Percentiles rank a stretch among this genome's conserved stretches.
Conservation (phyloP, 345 rosid species). For the Eucalyptus guilfoylei region DNA sequence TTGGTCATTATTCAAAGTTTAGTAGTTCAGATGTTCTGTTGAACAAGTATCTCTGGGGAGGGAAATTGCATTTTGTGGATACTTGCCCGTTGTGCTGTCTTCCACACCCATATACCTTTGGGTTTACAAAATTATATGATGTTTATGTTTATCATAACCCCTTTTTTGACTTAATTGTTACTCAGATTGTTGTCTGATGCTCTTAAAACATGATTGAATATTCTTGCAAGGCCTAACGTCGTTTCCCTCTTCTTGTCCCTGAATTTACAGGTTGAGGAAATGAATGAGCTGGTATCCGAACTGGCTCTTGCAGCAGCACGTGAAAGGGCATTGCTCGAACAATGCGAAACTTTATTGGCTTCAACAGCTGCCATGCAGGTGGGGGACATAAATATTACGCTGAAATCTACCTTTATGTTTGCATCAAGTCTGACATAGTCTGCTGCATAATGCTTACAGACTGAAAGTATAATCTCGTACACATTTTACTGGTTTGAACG, state of each 20-base stretch:
- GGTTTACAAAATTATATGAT: neutral
- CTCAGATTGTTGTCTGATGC: neutral
- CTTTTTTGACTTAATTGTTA: neutral
- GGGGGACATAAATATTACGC: neutral
- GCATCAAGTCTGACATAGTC: neutral
- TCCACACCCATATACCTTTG: neutral
- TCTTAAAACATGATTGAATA: neutral
- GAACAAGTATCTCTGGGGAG: neutral
- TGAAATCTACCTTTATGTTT: neutral
- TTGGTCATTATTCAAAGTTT: neutral
- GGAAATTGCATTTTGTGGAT: neutral
- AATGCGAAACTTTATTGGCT: constrained; percentile 60
- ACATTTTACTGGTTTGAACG: neutral
- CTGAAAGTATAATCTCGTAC: neutral
- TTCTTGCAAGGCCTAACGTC: neutral
- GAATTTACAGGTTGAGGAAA: constrained; percentile 36
- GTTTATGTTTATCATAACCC: neutral
- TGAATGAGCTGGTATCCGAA: constrained; percentile 45
- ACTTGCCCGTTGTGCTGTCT: neutral
- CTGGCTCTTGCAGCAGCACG: constrained; percentile 39
- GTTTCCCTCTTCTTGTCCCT: neutral
- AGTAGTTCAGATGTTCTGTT: neutral
- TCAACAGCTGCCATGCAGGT: constrained; percentile 70
- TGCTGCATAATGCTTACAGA: neutral
- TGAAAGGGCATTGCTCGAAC: constrained; percentile 50